A percentile compares a stretch with the other conserved stretches of the same genome.
Evolutionary conservation across 2,329 filamentous ascomycete species (phyloP).

Genomic region (Penicillium sp.): DNA sequence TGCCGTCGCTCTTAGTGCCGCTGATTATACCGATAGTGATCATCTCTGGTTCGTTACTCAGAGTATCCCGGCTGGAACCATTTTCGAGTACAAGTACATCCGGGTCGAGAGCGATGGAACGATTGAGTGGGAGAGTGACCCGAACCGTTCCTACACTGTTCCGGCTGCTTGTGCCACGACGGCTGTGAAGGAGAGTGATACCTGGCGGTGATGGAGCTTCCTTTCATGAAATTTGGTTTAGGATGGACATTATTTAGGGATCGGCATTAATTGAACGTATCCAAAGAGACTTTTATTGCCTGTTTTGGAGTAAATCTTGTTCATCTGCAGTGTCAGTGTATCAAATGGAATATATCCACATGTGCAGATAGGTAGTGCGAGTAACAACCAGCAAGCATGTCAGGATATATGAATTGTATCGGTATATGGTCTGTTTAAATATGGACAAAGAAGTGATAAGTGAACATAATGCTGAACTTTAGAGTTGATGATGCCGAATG

Average conservation of each 20-base stretch:
- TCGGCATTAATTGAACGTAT: background rate
- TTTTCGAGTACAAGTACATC: constrained; percentile 69
- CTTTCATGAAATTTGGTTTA: background rate
- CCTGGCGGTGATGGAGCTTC: constrained; percentile 27
- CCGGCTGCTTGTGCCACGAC: constrained; percentile 36
- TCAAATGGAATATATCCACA: too few relatives aligned
- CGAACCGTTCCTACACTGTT: constrained; percentile 45
- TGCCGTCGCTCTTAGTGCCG: constrained; percentile 60
- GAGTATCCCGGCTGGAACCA: constrained; percentile 55
- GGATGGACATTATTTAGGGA: background rate
- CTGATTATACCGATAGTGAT: constrained; percentile 58
- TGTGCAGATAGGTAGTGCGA: too few relatives aligned
- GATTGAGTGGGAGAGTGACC: constrained; percentile 65
- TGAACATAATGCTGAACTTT: background rate
- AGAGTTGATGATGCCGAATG: constrained; percentile 19
- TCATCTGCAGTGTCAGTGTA: background rate
- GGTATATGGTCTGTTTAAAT: background rate
- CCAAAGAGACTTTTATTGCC: background rate
- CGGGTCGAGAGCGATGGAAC: constrained; percentile 56
- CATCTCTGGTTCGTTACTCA: constrained; percentile 63
- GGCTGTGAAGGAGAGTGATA: constrained; percentile 36
- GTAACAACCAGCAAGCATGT: too few relatives aligned
- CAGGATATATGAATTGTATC: background rate
- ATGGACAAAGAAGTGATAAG: background rate
- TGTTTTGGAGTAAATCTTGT: too few relatives aligned